phyloP scores from a whole-genome alignment of 1,284 basidiomycete genomes.

The Gymnopus androsaceus region DNA sequence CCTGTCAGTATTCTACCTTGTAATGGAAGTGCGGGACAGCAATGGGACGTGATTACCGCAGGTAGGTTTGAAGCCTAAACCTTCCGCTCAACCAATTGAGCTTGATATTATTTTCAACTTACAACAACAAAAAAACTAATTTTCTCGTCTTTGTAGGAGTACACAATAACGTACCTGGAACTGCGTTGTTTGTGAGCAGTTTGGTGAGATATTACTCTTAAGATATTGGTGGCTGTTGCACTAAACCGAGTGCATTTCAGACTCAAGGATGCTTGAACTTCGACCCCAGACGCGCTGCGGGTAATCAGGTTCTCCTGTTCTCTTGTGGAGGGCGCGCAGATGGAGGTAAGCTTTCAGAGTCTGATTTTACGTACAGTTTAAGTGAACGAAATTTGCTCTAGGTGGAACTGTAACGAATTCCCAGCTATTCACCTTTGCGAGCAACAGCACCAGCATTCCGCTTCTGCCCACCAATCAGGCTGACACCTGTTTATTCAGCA shows the following conservation, averaged over 20 bases:
- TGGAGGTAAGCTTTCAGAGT: conserved; percentile 20
- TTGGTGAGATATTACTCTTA: conserved; percentile 9
- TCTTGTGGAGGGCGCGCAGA: conserved; percentile 29
- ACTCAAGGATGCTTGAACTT: conserved; percentile 25
- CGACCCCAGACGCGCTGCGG: conserved; percentile 24
- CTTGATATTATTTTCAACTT: no score
- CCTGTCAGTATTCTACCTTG: conserved; percentile 22
- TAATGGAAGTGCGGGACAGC: conserved; percentile 23
- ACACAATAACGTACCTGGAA: conserved; percentile 18
- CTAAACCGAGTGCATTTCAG: conserved; percentile 1
- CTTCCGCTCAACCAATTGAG: no score
- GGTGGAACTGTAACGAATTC: conserved; percentile 23
- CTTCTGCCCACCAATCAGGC: conserved; percentile 14
- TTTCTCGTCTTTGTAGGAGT: no score
- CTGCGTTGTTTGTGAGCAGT: conserved; percentile 20
- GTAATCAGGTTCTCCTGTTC: conserved; percentile 27
- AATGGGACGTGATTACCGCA: conserved; percentile 24
- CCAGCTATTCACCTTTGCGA: conserved; percentile 27
- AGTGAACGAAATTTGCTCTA: background rate
- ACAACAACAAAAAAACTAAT: no score
- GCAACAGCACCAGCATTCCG: conserved; percentile 12
- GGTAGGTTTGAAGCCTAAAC: no score
- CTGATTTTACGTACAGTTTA: background rate
- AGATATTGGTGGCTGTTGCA: background rate
- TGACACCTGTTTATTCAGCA: conserved; percentile 17